These are phyloP conservation scores for Aspergillus pseudonomiae DNA, from an alignment of 2,329 filamentous ascomycete species.

Conservation along the genomic window DNA sequence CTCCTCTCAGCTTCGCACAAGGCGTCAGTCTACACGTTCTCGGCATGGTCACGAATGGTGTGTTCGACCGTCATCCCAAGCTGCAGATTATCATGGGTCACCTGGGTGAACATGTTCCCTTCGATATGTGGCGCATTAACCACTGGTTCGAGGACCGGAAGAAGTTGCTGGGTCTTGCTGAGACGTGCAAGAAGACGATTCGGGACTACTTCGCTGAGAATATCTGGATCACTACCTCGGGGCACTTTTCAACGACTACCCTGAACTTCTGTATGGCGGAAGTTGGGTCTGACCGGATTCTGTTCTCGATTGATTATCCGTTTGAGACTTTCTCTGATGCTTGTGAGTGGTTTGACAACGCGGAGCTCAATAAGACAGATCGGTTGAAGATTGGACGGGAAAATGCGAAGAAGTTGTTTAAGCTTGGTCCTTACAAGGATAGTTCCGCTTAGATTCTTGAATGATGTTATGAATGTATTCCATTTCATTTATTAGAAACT, in stretches of 20 bases:
- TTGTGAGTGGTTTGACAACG: constrained; percentile 48
- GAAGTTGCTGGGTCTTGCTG: constrained; percentile 38
- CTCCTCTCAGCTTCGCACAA: constrained; percentile 61
- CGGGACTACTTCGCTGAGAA: constrained; percentile 47
- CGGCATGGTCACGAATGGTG: constrained; percentile 54
- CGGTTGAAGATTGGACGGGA: constrained; percentile 49
- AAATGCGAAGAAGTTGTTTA: constrained; percentile 50
- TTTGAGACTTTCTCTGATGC: constrained; percentile 45
- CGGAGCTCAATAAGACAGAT: constrained; percentile 42
- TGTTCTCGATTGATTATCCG: constrained; percentile 48
- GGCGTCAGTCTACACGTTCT: constrained; percentile 62
- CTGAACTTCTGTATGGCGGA: constrained; percentile 45
- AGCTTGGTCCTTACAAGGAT: constrained; percentile 39
- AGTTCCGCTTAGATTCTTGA: constrained; percentile 23
- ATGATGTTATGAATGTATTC: background rate
- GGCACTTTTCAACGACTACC: constrained; percentile 45
- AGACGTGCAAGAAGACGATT: constrained; percentile 50
- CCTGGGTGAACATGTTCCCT: constrained; percentile 54
- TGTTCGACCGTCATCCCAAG: constrained; percentile 53
- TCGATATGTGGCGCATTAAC: constrained; percentile 54
- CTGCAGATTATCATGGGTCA: constrained; percentile 54
- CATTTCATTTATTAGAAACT: background rate
- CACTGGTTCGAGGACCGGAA: constrained; percentile 46
- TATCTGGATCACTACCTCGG: constrained; percentile 47
- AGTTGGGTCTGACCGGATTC: constrained; percentile 42